phyloP scores from a whole-genome alignment of 192 early-diverging fungal genomes.

The Coemansia sp. region DNA sequence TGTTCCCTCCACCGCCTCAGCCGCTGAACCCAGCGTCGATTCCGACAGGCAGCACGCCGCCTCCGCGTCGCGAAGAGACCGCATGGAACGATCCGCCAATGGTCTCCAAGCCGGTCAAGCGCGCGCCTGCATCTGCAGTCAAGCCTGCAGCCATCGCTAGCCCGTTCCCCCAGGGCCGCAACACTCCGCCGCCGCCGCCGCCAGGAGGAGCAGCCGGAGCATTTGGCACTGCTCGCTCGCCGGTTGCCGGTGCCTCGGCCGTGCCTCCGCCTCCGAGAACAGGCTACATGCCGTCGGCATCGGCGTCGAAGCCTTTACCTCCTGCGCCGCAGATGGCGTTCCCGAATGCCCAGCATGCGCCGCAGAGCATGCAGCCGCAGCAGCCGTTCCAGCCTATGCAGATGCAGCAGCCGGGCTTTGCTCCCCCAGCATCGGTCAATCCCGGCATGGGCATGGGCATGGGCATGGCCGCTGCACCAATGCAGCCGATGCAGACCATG shows the following conservation, averaged over 20 bases:
- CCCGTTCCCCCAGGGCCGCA: conserved; percentile 40
- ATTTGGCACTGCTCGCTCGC: conserved; percentile 19
- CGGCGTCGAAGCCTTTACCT: conserved; percentile 13
- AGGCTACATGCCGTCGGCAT: conserved; percentile 5
- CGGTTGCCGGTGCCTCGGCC: conserved; percentile 2
- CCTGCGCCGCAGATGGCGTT: conserved; percentile 13
- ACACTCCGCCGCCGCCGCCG: conserved; percentile 39
- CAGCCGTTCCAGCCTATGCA: conserved; percentile 35
- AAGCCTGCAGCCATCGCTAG: conserved; percentile 35
- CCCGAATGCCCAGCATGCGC: conserved; percentile 21
- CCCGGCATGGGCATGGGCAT: too few species aligned
- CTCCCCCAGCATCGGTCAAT: not conserved
- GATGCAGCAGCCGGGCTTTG: conserved; percentile 20
- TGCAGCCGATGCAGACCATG: not conserved
- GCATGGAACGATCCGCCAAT: conserved; percentile 47
- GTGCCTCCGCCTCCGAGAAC: conserved; percentile 25
- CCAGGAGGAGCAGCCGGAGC: conserved; percentile 12
- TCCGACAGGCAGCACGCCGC: conserved; percentile 35
- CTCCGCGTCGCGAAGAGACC: conserved; percentile 27
- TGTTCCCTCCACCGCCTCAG: conserved; percentile 48
- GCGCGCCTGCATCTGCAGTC: conserved; percentile 6
- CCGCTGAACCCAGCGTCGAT: conserved; percentile 39
- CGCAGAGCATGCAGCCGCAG: conserved; percentile 33
- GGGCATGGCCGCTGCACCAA: not conserved
- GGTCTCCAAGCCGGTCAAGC: conserved; percentile 28